Evolutionary conservation across 306 rosid species (phyloP), one percentile per base, ranked within the genome.

Genomic region (Vigna radiata): DNA sequence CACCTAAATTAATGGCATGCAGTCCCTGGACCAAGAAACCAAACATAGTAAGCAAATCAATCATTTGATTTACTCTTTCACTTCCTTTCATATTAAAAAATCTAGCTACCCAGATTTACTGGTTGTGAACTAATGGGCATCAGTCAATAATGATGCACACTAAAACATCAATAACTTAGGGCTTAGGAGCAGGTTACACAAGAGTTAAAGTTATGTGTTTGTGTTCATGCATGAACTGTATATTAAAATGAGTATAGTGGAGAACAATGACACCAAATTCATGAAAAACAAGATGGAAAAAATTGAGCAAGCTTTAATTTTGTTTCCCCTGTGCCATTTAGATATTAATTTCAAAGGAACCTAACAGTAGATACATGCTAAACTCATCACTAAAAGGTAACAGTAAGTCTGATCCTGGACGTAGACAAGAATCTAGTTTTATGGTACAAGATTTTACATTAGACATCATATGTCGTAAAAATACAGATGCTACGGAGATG

Each of bases 1-100:
- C 99, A 44, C 99, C 97, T 37, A 96, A 88, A 84, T 92, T 92
- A 72, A 96, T 89, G 79, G 98, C 92, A 72, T 83, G 93, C 50
- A 96, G 86, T 55, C 88, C 98, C 99, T 96, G 82, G 47, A 75
- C 77, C 77, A 82, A 63, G 76, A 85, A 73, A 72, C 63, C 70
- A 60, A 21, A 49, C 23, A 52, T 11, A 21, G 48, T 70, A 68
- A 21, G 73, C 9, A 72, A 41, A 63, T 47, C 8, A n/a, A 47
- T 79, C 12, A 41, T 56, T 18, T 55, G 60, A 56, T 33, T 63
- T 48, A 75, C 66, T 61, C 49, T 44, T 7, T 29, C 19, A 29
- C 19, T 60, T 60, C 54, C 59, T 78, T 59, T 59, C 25, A 73
- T 54, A 23, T 55, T 61, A 8, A 70, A 78, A 53, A 53, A 44